Base-by-base conservation (phyloP, 176 grass and related monocot species). In the Hordeum marinum region DNA sequence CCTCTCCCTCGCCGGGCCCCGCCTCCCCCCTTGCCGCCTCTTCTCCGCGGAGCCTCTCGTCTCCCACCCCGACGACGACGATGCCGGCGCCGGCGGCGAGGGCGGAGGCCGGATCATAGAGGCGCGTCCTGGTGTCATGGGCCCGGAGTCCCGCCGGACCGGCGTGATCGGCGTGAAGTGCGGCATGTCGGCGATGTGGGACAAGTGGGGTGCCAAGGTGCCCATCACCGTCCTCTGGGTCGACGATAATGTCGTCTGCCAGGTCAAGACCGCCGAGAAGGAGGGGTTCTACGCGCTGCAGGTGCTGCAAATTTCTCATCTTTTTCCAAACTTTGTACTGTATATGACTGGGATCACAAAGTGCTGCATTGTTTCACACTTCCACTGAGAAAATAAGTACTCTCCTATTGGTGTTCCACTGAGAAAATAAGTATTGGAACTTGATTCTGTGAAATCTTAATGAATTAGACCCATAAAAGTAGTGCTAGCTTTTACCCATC, bases 121-220 rank as follows among this genome's bases (percentile, higher is more conserved):
- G 65, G 90, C 90, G 37, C 92, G 84, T 55, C 1, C 93, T 4
- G 68, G 82, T 17, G 65, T 84, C 52, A 99, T 99, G 91, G 81
- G 77, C 20, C 90, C 93, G 41, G 59, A 60, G 1, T 99, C 96
- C 31, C 73, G 78, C 72, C 84, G 96, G 67, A 99, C 91, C 12
- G 96, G 96, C 4, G 86, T 91, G 50, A 99, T 99, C 82, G 93
- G 90, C 26, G 80, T 99, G 75, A 99, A 99, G 84, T 96, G 96
- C 73, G 96, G 96, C 27, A 99, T 99, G 96, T 92, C 96, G 46
- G 93, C 89, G 50, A 83, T 92, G 78, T 99, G 96, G 96, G 96
- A 99, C 66, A 99, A 96, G 86, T 99, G 96, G 96, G 96, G 96
- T 34, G 90, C 94, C 39, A 92, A 94, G 85, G 84, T 99, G 77